A percentile compares a stretch with the other conserved stretches of the same genome.
Conservation (phyloP, 2,329 filamentous ascomycete species). For the Mariannaea elegans region DNA sequence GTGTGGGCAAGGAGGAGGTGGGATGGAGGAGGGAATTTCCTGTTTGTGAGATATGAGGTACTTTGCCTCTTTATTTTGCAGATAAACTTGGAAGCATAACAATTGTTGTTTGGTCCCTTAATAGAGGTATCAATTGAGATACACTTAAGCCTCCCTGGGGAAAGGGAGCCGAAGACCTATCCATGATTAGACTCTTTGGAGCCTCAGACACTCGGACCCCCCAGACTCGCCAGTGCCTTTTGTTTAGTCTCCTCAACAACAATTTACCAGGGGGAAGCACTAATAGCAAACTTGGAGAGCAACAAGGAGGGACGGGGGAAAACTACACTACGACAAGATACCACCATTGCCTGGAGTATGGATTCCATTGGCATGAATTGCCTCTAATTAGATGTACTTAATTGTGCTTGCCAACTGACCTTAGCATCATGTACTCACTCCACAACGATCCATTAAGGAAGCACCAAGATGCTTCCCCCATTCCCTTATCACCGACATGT, state of each 20-base stretch:
- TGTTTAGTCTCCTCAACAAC: conserved; percentile 18
- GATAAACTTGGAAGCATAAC: not conserved
- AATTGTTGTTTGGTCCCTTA: too few species aligned
- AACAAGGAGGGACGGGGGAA: conserved; percentile 7
- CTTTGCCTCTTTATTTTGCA: not conserved
- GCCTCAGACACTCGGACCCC: conserved; percentile 9
- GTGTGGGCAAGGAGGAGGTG: conserved; percentile 8
- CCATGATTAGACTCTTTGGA: conserved; percentile 10
- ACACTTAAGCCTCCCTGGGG: not conserved
- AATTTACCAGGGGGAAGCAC: not conserved
- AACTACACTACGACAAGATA: conserved; percentile 4
- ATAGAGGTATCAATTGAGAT: not conserved
- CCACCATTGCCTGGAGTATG: not conserved
- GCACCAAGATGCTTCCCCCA: not conserved
- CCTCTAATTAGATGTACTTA: not conserved
- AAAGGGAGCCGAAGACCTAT: not conserved
- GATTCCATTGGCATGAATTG: not conserved
- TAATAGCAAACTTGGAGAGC: not conserved
- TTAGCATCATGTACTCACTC: not conserved
- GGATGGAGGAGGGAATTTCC: not conserved
- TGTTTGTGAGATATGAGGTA: not conserved
- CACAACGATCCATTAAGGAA: conserved; percentile 6
- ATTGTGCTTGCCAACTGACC: not conserved
- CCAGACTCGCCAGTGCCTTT: not conserved
- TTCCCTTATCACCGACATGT: conserved; percentile 22